Conservation (phyloP, 2,329 filamentous ascomycete genomes). For the Aspergillus amoenus region DNA sequence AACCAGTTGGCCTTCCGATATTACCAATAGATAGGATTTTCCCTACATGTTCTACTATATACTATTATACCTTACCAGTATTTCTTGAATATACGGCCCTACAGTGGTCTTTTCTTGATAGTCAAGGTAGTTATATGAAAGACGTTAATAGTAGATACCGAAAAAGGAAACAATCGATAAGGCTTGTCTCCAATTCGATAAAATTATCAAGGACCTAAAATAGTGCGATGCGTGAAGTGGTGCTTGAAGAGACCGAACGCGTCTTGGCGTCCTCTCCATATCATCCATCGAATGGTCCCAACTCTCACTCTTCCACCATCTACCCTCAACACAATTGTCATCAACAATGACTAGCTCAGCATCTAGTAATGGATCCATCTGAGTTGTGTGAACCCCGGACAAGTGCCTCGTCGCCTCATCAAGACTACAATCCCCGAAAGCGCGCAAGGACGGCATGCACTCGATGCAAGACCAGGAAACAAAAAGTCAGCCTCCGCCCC, state of each 20-base stretch:
- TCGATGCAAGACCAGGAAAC: slow-evolving; percentile 48
- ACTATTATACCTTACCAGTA: background rate
- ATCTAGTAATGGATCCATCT: slow-evolving; percentile 19
- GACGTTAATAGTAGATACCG: background rate
- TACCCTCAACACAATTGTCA: background rate
- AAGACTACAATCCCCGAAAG: slow-evolving; percentile 44
- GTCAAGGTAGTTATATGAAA: background rate
- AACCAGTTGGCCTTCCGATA: background rate
- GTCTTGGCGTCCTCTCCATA: slow-evolving; percentile 3
- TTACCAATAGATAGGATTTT: background rate
- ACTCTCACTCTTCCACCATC: background rate
- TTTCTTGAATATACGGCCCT: background rate
- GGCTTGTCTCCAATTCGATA: background rate
- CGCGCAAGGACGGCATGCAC: slow-evolving; percentile 47
- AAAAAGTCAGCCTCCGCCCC: slow-evolving; percentile 35
- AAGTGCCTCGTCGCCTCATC: slow-evolving; percentile 23
- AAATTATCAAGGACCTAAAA: background rate
- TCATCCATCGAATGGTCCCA: background rate
- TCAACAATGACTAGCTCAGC: slow-evolving; percentile 3
- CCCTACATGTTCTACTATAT: background rate
- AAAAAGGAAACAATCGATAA: background rate
- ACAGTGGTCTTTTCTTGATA: background rate
- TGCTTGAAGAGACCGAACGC: background rate
- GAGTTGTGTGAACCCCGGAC: slow-evolving; percentile 21
- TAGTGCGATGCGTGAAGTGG: background rate